These are phyloP conservation scores for Azolla pinnata DNA, from an alignment of 75 land plant species.

Conservation along the genomic window DNA sequence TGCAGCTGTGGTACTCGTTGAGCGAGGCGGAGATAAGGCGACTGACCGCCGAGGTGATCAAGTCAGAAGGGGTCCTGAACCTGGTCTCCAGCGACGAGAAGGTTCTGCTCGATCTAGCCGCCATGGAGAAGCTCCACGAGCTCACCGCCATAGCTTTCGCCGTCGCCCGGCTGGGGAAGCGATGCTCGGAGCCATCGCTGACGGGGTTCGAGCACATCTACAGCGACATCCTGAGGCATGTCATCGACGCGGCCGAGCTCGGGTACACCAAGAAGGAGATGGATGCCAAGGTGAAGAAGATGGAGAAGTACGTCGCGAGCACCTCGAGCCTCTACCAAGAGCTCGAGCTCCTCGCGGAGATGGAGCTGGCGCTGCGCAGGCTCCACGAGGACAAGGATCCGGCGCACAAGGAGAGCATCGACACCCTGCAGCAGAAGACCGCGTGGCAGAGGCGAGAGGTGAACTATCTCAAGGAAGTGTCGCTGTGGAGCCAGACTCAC, in stretches of 20 bases:
- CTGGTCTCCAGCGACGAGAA: constrained; percentile 57
- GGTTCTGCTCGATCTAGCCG: constrained; percentile 54
- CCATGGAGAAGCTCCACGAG: constrained; percentile 78
- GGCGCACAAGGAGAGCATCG: constrained; percentile 31
- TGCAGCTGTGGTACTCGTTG: constrained; percentile 72
- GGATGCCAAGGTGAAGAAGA: constrained; percentile 71
- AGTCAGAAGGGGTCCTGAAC: constrained; percentile 48
- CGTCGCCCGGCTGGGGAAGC: constrained; percentile 75
- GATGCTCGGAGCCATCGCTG: constrained; percentile 58
- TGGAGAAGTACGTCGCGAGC: constrained; percentile 63
- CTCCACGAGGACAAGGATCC: constrained; percentile 39
- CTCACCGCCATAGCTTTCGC: constrained; percentile 57
- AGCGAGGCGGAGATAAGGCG: constrained; percentile 50
- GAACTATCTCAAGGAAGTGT: constrained; percentile 52
- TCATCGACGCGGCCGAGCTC: constrained; percentile 45
- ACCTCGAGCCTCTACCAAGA: constrained; percentile 66
- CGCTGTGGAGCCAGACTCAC: constrained; percentile 85
- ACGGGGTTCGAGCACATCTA: constrained; percentile 88
- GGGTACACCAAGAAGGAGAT: constrained; percentile 60
- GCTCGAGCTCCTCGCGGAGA: constrained; percentile 61
- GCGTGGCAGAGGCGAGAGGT: constrained; percentile 77
- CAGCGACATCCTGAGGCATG: constrained; percentile 49
- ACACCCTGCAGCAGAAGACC: constrained; percentile 67
- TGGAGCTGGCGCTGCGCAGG: constrained; percentile 64
- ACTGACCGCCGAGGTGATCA: constrained; percentile 49